Base-by-base conservation (phyloP, 805 yeast genomes). In the Yamadazyma sp. region DNA sequence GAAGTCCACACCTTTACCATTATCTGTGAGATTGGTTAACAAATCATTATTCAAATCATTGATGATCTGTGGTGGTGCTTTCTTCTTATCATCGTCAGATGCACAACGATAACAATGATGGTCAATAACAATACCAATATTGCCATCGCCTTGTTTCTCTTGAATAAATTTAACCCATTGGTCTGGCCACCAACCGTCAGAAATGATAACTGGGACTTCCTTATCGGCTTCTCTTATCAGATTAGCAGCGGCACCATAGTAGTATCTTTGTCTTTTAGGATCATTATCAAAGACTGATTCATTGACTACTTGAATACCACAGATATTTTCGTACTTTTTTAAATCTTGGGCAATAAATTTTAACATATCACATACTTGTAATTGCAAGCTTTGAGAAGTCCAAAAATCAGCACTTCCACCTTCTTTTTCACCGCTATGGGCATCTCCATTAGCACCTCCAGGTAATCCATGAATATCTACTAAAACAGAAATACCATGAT, bases 161-260 rank as follows among this genome's bases (percentile, higher is more conserved):
- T 70, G 71, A 7, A 86, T 56, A 80, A 83, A 85, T 41, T 78
- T 65, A 16, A 72, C 80, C 86, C 88, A 86, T 52, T 77, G 85
- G 44, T 75, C 74, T 4, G 93, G 75, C 80, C 87, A 82, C 98
- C 98, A 93, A 3, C 95, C 95, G 55, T 91, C 98, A 2, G 96
- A 86, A 23, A 91, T 83, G 12, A 84, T 63, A 5, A 91, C 66
- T 0, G 96, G 96, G 22, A 87, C 58, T 2, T 58, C 58, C 1
- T 56, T 31, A 51, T 86, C 82, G 11, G 68, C 63, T 14, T 58
- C 53, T 20, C 91, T 67, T 27, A 91, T 80, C 26, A 71, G 69
- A 22, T 67, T 64, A 23, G 78, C 63, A 0, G 95, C 95, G 13
- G 74, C 71, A 7, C 69, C 49, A 53, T 89, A 89, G 57, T 81